Evolutionary conservation across 1,284 basidiomycete genomes (phyloP).

Genomic region (Volvariella surrecta): DNA sequence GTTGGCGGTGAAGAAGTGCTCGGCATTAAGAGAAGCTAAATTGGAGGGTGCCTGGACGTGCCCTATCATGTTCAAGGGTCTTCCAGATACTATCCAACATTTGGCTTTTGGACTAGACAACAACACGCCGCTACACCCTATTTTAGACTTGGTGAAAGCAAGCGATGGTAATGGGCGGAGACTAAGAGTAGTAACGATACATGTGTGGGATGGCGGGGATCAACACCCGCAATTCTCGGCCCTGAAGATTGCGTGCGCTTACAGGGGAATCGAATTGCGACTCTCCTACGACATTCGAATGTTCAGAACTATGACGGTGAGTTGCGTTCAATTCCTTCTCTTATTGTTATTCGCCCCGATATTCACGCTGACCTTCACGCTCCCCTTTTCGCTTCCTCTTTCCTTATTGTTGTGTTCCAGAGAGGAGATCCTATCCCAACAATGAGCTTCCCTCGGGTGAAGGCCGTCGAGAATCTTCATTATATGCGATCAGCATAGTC

Average conservation of each 20-base stretch:
- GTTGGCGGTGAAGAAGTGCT: slow-evolving; percentile 37
- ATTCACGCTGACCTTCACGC: slow-evolving; percentile 5
- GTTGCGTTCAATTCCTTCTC: slow-evolving; percentile 13
- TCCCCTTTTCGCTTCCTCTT: slow-evolving; percentile 6
- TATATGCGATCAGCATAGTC: neutral
- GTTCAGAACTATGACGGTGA: slow-evolving; percentile 40
- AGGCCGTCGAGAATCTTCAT: neutral
- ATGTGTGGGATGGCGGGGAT: slow-evolving; percentile 37
- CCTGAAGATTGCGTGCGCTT: slow-evolving; percentile 48
- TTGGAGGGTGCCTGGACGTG: slow-evolving; percentile 39
- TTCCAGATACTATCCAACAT: slow-evolving; percentile 41
- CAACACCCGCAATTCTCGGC: slow-evolving; percentile 36
- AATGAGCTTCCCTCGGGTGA: neutral
- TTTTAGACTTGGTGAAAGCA: slow-evolving; percentile 41
- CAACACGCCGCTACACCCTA: slow-evolving; percentile 40
- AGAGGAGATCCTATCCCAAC: slow-evolving; percentile 15
- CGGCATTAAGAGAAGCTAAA: slow-evolving; percentile 39
- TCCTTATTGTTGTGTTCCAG: slow-evolving; percentile 15
- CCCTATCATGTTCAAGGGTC: slow-evolving; percentile 36
- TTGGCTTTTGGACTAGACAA: slow-evolving; percentile 50
- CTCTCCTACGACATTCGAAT: slow-evolving; percentile 35
- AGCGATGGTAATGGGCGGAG: slow-evolving; percentile 15
- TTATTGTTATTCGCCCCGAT: too few relatives aligned
- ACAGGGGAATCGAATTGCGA: slow-evolving; percentile 38
- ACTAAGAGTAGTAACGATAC: slow-evolving; percentile 36